Conservation (phyloP, 805 yeast species). For the Naumovozyma castellii region DNA sequence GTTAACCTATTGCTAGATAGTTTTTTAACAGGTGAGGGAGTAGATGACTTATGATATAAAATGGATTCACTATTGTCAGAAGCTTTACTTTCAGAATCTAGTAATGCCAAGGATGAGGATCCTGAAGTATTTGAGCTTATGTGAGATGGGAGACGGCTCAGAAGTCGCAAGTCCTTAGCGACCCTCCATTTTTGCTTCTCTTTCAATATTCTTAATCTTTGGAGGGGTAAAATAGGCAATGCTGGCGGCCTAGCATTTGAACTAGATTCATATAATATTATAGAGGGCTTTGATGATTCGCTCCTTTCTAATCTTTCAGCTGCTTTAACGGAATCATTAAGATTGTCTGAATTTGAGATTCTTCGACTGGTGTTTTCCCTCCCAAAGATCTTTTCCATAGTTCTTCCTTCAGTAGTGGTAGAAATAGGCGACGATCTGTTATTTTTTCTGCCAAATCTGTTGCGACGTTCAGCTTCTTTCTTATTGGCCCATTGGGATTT, state of each 20-base stretch:
- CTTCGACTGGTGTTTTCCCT: not conserved
- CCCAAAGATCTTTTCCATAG: too few species aligned
- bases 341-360: not conserved
- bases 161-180: constrained; percentile 1
- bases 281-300: not conserved
- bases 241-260: constrained; percentile 22
- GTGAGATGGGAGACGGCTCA: not conserved
- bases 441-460: too few species aligned
- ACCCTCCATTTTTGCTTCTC: constrained; percentile 19
- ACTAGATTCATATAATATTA: constrained; percentile 8
- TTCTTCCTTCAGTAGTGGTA: too few species aligned
- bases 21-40: constrained; percentile 20
- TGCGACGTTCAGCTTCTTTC: too few species aligned
- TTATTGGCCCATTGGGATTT: too few species aligned
- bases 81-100: not conserved
- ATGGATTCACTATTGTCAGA: constrained; percentile 2
- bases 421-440: too few species aligned
- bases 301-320: constrained; percentile 1
- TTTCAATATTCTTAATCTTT: constrained; percentile 22
- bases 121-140: not conserved
- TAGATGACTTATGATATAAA: constrained; percentile 11
- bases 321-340: not conserved
- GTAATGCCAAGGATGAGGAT: not conserved
- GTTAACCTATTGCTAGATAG: not conserved
- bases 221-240: constrained; percentile 25